Percentiles rank a stretch among this genome's conserved stretches.
Conservation (phyloP, 495 filamentous ascomycete species). For the Articulospora tetracladia region DNA sequence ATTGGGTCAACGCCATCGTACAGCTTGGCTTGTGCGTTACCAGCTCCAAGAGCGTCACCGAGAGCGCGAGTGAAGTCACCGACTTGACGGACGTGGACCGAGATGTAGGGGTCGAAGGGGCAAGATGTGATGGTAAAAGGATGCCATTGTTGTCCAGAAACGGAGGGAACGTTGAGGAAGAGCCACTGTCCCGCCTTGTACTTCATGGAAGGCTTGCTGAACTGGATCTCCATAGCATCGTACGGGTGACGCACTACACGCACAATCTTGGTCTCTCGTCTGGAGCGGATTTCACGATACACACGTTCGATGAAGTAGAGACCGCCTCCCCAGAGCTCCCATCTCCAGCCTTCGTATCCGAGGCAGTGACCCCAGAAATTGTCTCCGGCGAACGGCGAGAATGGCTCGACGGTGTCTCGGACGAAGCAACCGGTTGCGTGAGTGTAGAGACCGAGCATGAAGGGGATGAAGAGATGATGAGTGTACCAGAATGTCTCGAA, state of each 20-base stretch:
- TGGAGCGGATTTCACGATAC: conserved; percentile 83
- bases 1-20: conserved; percentile 88
- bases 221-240: conserved; percentile 96
- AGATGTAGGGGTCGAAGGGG: conserved; percentile 90
- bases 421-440: conserved; percentile 97
- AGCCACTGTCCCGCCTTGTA: conserved; percentile 99
- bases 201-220: conserved; percentile 90
- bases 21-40: conserved; percentile 74
- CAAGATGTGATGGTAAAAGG: conserved; percentile 99
- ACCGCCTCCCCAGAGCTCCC: conserved; percentile 85
- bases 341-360: conserved; percentile 95
- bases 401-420: conserved; percentile 62
- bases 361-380: conserved; percentile 91
- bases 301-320: conserved; percentile 86
- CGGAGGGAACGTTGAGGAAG: conserved; percentile 86
- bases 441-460: conserved; percentile 89
- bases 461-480: conserved; percentile 95
- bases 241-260: conserved; percentile 98
- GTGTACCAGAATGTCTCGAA: conserved; percentile 99
- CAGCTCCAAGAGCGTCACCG: conserved; percentile 90
- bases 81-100: conserved; percentile 91
- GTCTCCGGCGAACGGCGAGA: conserved; percentile 78
- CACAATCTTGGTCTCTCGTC: conserved; percentile 81
- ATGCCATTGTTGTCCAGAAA: conserved; percentile 92
- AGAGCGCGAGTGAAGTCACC: conserved; percentile 90